Evolutionary conservation across 2,329 filamentous ascomycete species (phyloP), one percentile per base, ranked within the genome.

Genomic region (Trichophyton rubrum): DNA sequence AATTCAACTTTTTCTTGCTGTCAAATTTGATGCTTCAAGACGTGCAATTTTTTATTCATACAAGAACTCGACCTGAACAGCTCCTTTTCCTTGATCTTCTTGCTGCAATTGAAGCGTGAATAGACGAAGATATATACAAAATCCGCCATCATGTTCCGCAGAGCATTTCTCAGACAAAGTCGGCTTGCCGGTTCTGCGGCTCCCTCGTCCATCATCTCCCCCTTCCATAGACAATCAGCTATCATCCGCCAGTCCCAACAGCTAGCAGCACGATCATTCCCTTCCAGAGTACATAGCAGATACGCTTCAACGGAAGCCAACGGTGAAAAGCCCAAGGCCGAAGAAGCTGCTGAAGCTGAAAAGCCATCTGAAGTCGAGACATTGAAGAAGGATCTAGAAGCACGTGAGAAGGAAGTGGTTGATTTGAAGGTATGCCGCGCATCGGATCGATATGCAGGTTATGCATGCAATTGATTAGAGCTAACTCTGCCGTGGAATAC

Each of bases 361-460:
- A 73, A 72, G 27, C 67, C 69, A 35, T 67, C 73, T 66, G 76
- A 78, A 68, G 11, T 38, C 13, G 78, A 79, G 62, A 74, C 78
- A 58, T 61, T 82, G 53, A 81, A 83, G 72, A 85, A 85, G 73
- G 84, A 89, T 73, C 72, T 90, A 3, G 86, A 89, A 72, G 79
- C 82, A 62, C 88, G 87, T 74, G 83, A 86, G 68, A 85, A 82
- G 74, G 87, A 90, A 73, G 80, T 84, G 49, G 71, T 88, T 64
- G 90, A 96, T 56, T 82, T 95, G 75, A 97, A 96, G 85, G 92
- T 96, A 78, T 60, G 70, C 17, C 3, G 11, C 55, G 9, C n/a
- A n/a, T 38, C 11, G 13, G 1, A 30, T 20, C n/a, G 15, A 17
- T 57, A 57, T 38, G 11, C 13, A 11, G 15, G 8, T 9, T 20